Evolutionary conservation across 2,329 filamentous ascomycete genomes (phyloP).

Genomic region (Fusarium concolor): DNA sequence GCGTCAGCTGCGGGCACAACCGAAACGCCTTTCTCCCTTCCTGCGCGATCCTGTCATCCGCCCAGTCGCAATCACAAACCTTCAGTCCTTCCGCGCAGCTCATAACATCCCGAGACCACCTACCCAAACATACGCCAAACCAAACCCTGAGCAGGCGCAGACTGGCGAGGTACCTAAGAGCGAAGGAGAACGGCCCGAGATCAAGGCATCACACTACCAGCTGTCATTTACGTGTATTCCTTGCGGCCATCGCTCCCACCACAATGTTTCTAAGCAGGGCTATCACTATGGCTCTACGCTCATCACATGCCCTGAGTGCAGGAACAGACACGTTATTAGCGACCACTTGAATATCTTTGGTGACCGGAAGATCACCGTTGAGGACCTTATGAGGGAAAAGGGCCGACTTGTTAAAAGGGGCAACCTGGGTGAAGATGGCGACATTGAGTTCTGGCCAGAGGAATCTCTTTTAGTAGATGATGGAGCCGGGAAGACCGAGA

Average conservation of each 20-base stretch:
- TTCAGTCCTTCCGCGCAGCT: conserved; percentile 45
- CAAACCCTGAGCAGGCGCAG: conserved; percentile 19
- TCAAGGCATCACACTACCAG: conserved; percentile 77
- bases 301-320: conserved; percentile 87
- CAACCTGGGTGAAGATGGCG: conserved; percentile 78
- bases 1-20: conserved; percentile 33
- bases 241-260: conserved; percentile 82
- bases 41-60: conserved; percentile 18
- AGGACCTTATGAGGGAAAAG: conserved; percentile 81
- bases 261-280: conserved; percentile 91
- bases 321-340: conserved; percentile 89
- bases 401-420: conserved; percentile 80
- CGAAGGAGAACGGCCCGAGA: conserved; percentile 48
- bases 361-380: conserved; percentile 75
- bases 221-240: conserved; percentile 94
- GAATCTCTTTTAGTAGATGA: conserved; percentile 53
- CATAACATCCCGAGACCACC: conserved; percentile 55
- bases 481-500: conserved; percentile 28
- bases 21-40: conserved; percentile 30
- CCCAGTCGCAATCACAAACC: conserved; percentile 9
- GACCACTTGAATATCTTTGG: conserved; percentile 88
- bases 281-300: conserved; percentile 92
- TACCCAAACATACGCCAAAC: conserved; percentile 21
- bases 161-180: conserved; percentile 40
- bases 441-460: conserved; percentile 93